Base-by-base conservation (phyloP, 257 asterid species). In the Solanum microdontum region DNA sequence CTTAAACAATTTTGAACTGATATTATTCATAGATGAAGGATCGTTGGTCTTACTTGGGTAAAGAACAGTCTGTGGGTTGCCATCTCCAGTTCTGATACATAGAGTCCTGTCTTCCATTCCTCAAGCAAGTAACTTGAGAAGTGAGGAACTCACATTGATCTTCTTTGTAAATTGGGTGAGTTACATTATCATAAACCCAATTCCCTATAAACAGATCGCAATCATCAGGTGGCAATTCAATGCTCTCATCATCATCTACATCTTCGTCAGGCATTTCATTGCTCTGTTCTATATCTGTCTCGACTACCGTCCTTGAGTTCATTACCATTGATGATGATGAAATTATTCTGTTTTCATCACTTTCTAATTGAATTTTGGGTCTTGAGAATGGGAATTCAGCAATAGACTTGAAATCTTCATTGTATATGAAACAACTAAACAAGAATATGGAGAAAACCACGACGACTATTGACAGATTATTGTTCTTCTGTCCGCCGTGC, bases 371-470 rank as follows among this genome's bases (percentile, higher is more conserved):
- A 55, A 55, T 55, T 19, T 60, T 60, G 14, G 69, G 69, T 60
- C 69, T 86, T 9, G 95, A 92, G 30, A 96, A 93, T 0, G 99
- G 96, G 87, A 93, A 96, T 19, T 93, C 95, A 0, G 99, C 96
- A 12, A 94, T 89, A 85, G 98, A 92, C 76, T 92, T 96, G 7
- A 93, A 93, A 70, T 96, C 98, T 74, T 94, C 98, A 11, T 90
- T 94, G 91, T 96, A 96, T 95, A 94, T 92, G 91, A 96, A 93
- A 40, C 97, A 94, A 8, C 98, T 98, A 36, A 93, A 93, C n/a
- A 94, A 88, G 73, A 96, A 93, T 45, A 94, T 85, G 11, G 96
- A 94, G 83, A 93, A 82, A 37, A 92, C 93, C 26, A 93, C 94
- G 5, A 88, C 95, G 51, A 92, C 91, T 6, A 92, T 79, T 0